Base-by-base conservation (phyloP, 2,329 filamentous ascomycete genomes). In the Ophiocordyceps camponoti-floridani region DNA sequence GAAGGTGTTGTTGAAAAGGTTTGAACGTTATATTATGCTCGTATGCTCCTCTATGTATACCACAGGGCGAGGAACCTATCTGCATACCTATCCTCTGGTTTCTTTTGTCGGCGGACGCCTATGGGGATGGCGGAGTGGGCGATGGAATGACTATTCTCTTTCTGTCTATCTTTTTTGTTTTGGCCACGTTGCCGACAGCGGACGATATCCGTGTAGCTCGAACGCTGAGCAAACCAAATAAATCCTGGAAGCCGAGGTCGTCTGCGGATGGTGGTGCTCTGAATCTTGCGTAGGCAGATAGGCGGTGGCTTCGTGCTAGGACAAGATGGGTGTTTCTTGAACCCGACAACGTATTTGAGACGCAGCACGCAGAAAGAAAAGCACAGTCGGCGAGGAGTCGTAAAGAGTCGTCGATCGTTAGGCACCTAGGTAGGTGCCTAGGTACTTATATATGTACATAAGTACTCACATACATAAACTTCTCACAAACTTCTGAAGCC, bases 141-240 rank as follows among this genome's bases (percentile, higher is more conserved):
- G 33, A 30, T 30, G 26, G 42, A 3, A 23, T 23, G 23, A 23
- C n/a, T n/a, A n/a, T 23, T 23, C 5, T 23, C 23, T 23, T 23
- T 23, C 23, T 3, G 23, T 23, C 23, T 23, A 3, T 23, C 23
- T 42, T 47, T 19, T 30, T 44, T 48, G 52, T 58, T 49, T 58
- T 59, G 55, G 54, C 52, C 59, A 58, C 47, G 46, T 52, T 51
- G 50, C 53, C 48, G 49, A 46, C 43, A 50, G 53, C 48, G 50
- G 54, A 56, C 48, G 54, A 51, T 56, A 54, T 54, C 48, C 52
- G 49, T 44, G 43, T n/a, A 9, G 16, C 13, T 37, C 33, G n/a
- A 37, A 37, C 16, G n/a, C 33, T 23, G 23, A 23, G 23, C 5
- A 23, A 23, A 23, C 3, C 5, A 23, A 23, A 23, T 5, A 3